Evolutionary conservation across 306 rosid species (phyloP).

Genomic region (Cicer judaicum): DNA sequence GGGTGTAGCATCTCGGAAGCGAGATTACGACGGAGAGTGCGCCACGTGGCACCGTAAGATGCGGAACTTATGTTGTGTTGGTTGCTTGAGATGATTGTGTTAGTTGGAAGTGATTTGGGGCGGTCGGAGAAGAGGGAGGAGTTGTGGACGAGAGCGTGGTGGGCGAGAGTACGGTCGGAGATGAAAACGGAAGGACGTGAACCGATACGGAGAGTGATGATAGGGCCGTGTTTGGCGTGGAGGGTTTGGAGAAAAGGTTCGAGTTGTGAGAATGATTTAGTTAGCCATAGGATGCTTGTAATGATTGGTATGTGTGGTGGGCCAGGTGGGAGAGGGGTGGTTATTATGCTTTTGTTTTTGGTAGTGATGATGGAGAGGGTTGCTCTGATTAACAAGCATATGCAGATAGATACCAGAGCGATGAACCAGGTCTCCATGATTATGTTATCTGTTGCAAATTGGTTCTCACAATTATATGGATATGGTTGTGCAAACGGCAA

Average conservation of each 20-base stretch:
- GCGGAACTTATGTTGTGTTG: constrained; percentile 46
- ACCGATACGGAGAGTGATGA: constrained; percentile 41
- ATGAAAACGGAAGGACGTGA: constrained; percentile 44
- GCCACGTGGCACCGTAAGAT: constrained; percentile 52
- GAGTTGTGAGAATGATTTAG: constrained; percentile 17
- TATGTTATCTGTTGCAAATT: no score
- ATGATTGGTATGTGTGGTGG: constrained; percentile 43
- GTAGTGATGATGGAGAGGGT: not conserved
- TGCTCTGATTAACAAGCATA: not conserved
- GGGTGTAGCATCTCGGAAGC: constrained; percentile 49
- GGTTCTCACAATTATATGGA: no score
- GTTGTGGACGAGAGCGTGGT: constrained; percentile 46
- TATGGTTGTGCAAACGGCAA: no score
- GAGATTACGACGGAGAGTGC: constrained; percentile 56
- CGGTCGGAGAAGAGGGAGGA: constrained; percentile 50
- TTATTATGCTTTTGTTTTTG: no score
- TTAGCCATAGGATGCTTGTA: constrained; percentile 21
- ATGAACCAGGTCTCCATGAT: constrained; percentile 33
- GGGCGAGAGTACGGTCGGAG: constrained; percentile 47
- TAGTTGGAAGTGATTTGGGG: constrained; percentile 8
- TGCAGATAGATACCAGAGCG: not conserved
- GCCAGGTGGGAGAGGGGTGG: constrained; percentile 32
- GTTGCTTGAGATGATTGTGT: not conserved
- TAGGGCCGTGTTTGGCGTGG: constrained; percentile 51
- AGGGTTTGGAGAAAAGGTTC: constrained; percentile 30